Base-by-base conservation (phyloP, 1,284 basidiomycete genomes). In the Cystobasidium slooffiae region DNA sequence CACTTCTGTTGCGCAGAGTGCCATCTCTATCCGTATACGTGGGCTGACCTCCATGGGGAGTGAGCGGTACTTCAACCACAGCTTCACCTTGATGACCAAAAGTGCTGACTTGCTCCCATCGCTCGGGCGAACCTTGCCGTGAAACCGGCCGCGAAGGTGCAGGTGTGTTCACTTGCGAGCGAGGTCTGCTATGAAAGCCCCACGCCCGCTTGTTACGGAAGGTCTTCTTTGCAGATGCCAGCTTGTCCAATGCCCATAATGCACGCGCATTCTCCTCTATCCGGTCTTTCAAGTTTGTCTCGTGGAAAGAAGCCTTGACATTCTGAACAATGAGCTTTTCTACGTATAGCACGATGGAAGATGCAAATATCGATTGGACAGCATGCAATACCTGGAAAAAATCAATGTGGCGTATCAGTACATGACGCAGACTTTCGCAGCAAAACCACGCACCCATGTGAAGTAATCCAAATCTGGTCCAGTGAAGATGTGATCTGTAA, bases 191-290 rank as follows among this genome's bases (percentile, higher is more conserved):
- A 37, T 66, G 49, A 55, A 66, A 66, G 12, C 24, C 56, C 53
- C 66, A 59, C 14, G 22, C 52, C 3, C 44, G 49, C n/a, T 37
- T 53, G 9, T 20, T 53, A 0, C 62, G 62, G 41, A 18, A 22
- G 14, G 52, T 20, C 43, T 73, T 73, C 63, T 66, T 73, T 10
- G 53, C 53, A 8, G 76, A 75, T 46, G 76, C 75, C n/a, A 77
- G 46, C 53, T 76, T 77, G 43, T 77, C 76, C 46, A 77, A 59
- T 47, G 76, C 76, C 66, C 76, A 76, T 0, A 73, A 51, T 20
- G 70, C 70, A 18, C 70, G 47, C 3, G 70, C 63, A 41, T 73
- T 73, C 37, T 73, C 70, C 31, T 73, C 70, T 7, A 73, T 73
- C 18, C 70, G 70, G 41, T 73, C 70, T 59, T 73, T 73, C 1